Percentiles rank a stretch among this genome's conserved stretches.
phyloP scores from a whole-genome alignment of 2,329 filamentous ascomycete species.

The Neofusicoccum sp. region DNA sequence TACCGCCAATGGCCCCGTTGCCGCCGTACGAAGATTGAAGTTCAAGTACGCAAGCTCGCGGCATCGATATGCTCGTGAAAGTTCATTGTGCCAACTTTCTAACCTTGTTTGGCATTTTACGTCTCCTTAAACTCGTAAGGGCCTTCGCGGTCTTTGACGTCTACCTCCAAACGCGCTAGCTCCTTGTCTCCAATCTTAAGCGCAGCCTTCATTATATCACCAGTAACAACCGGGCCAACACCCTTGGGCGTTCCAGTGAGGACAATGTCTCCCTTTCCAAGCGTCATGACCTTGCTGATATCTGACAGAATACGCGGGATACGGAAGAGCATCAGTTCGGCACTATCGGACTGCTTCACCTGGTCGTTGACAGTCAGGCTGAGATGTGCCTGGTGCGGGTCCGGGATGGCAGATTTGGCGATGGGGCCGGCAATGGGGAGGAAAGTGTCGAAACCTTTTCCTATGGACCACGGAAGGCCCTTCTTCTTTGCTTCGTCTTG shows the following conservation, averaged over 20 bases:
- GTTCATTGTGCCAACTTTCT: background rate
- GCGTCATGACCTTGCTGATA: slow-evolving; percentile 92
- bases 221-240: slow-evolving; percentile 81
- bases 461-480: slow-evolving; percentile 92
- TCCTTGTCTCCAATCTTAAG: slow-evolving; percentile 71
- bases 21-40: background rate
- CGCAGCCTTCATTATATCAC: slow-evolving; percentile 85
- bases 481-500: slow-evolving; percentile 98
- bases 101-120: slow-evolving; percentile 29
- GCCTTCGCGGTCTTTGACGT: slow-evolving; percentile 76
- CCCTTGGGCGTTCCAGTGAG: slow-evolving; percentile 98
- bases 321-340: slow-evolving; percentile 90
- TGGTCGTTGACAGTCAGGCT: slow-evolving; percentile 83
- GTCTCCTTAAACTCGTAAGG: slow-evolving; percentile 70
- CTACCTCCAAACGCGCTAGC: slow-evolving; percentile 80
- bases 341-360: slow-evolving; percentile 80
- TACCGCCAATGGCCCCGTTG: background rate
- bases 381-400: slow-evolving; percentile 87
- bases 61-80: background rate
- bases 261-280: slow-evolving; percentile 89
- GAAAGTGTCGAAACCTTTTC: slow-evolving; percentile 98
- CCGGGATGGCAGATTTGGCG: slow-evolving; percentile 74
- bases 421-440: slow-evolving; percentile 83
- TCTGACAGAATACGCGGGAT: slow-evolving; percentile 87
- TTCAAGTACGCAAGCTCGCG: background rate